Evolutionary conservation across 2,329 filamentous ascomycete genomes (phyloP), one percentile per base, ranked within the genome.

Genomic region (Verticillium zaregamsianum): DNA sequence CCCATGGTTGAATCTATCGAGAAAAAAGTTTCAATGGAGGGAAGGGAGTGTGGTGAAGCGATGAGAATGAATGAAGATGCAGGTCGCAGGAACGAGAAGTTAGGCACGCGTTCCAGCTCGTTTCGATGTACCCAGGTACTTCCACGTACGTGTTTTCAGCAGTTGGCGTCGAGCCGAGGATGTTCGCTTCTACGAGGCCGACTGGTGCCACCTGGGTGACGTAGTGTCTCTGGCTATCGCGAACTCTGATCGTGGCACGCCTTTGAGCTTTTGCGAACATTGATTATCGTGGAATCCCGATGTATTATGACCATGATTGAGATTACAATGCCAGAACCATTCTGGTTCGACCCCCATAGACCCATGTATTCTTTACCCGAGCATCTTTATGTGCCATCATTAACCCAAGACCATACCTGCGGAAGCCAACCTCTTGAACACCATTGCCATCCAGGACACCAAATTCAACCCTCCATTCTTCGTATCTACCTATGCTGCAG

Each of bases 1-100:
- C 69, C 68, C 69, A 74, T 74, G 37, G 37, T 62, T 52, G 20
- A 52, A 12, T 52, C 45, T 25, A 14, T 23, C n/a, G 11, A 20
- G 17, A 17, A 2, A 2, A 37, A 40, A 15, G 12, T n/a, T n/a
- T 3, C 9, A 23, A n/a, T 20, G 6, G 20, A 52, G 6, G 11
- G 11, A 12, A 52, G 20, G 45, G 11, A 23, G 45, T 25, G 45
- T 7, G 23, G 45, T 45, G 45, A 12, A 52, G 45, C 9, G 45
- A 23, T 23, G 20, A 52, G n/a, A 20, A n/a, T 15, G 12, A 39
- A 9, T n/a, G 39, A 45, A 35, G 33, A 9, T 52, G 20, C 45
- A 52, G 45, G 45, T 52, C 45, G 20, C 11, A 23, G 45, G 20
- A 23, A 14, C 45, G 45, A 12, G n/a, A 9, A 5, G 12, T 23